Evolutionary conservation across 441 rosid genomes (phyloP).

Genomic region (Bocquillonia castaneifolia): DNA sequence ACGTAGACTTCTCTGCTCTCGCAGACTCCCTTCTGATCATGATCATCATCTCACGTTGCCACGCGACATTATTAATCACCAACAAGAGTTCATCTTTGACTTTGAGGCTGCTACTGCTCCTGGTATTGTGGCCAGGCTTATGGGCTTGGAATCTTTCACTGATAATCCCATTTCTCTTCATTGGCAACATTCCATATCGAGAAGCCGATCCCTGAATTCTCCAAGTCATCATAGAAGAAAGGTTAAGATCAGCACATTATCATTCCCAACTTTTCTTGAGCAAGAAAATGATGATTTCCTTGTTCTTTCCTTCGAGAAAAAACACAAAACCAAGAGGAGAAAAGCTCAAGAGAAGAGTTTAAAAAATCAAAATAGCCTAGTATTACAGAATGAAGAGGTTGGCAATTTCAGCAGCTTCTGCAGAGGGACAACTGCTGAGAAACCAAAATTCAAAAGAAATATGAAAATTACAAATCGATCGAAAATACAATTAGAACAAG

Average conservation of each 20-base stretch:
- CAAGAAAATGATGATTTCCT: slow-evolving; percentile 58
- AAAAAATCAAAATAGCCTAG: slow-evolving; percentile 35
- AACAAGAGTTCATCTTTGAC: slow-evolving; percentile 11
- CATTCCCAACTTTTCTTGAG: slow-evolving; percentile 47
- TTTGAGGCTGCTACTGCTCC: slow-evolving; percentile 29
- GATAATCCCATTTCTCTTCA: no score
- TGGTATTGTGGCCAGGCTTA: slow-evolving; percentile 63
- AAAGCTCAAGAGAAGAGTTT: slow-evolving; percentile 18
- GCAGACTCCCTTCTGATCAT: slow-evolving; percentile 47
- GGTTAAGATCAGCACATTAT: slow-evolving; percentile 37
- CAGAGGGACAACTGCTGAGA: no score
- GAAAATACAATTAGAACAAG: slow-evolving; percentile 39
- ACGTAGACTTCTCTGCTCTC: slow-evolving; percentile 54
- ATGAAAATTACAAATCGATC: slow-evolving; percentile 21
- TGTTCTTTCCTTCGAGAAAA: slow-evolving; percentile 51
- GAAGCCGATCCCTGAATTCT: slow-evolving; percentile 51
- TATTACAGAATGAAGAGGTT: slow-evolving; percentile 11
- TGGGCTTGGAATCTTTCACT: slow-evolving; percentile 58
- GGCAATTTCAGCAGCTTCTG: neutral
- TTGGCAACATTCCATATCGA: slow-evolving; percentile 32
- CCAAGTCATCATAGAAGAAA: slow-evolving; percentile 29
- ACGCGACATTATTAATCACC: slow-evolving; percentile 9
- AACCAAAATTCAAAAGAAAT: slow-evolving; percentile 25
- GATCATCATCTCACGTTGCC: no score
- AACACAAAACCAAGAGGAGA: slow-evolving; percentile 16